Percentiles rank a stretch among this genome's conserved stretches.
These are phyloP conservation scores for Kandelia obovata DNA, from an alignment of 345 rosid species.

Conservation along the genomic window DNA sequence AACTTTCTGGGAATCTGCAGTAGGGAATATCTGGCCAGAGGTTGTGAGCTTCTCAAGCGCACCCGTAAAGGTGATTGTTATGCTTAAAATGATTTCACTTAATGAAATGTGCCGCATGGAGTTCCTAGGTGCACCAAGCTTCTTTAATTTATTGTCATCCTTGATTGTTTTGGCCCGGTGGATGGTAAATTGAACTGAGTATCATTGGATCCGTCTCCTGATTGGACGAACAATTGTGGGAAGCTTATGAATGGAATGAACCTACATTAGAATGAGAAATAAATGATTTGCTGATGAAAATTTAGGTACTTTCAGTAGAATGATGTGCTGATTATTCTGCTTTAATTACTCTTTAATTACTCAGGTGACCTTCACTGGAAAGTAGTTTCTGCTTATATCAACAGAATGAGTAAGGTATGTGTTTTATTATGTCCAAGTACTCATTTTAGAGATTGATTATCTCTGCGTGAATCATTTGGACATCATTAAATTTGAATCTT, in stretches of 20 bases:
- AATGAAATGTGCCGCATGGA: background rate
- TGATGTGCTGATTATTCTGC: no score
- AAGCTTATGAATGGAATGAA: no score
- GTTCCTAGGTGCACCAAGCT: no score
- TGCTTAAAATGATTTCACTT: background rate
- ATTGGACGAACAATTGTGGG: no score
- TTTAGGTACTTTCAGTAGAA: no score
- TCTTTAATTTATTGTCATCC: no score
- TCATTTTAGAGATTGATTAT: conserved; percentile 4
- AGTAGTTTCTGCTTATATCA: conserved; percentile 83
- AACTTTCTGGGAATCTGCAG: conserved; percentile 84
- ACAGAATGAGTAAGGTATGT: conserved; percentile 70
- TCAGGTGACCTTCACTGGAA: conserved; percentile 99
- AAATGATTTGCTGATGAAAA: no score
- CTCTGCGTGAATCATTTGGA: conserved; percentile 38
- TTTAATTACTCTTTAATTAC: conserved; percentile 6
- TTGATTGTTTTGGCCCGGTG: no score
- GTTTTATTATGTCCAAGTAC: background rate
- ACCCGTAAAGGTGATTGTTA: conserved; percentile 71
- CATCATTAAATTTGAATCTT: conserved; percentile 30
- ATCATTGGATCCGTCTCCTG: no score
- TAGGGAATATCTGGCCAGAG: conserved; percentile 85
- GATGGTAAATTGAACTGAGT: no score
- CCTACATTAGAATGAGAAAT: no score
- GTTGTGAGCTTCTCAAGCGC: conserved; percentile 89